A percentile compares a stretch with the other conserved stretches of the same genome.
Evolutionary conservation across 768 basidiomycete species (phyloP).

Genomic region (Mycena belliarum): DNA sequence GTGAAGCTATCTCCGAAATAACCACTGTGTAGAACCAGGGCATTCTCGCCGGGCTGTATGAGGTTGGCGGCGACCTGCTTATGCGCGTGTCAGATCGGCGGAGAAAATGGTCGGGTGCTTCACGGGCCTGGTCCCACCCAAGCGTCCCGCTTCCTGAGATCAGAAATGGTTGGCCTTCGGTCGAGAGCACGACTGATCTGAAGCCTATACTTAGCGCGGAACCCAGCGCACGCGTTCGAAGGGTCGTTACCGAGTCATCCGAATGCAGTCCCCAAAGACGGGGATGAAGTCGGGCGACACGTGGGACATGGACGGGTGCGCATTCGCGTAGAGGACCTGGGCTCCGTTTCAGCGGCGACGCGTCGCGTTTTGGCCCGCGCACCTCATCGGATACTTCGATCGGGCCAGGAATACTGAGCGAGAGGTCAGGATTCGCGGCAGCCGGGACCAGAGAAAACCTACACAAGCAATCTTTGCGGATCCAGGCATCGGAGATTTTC

Average conservation of each 20-base stretch:
- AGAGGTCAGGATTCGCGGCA: conserved; percentile 9
- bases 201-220: neutral
- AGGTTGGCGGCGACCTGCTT: conserved; percentile 84
- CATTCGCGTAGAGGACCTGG: conserved; percentile 90
- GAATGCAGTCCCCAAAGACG: conserved; percentile 86
- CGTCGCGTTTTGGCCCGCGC: conserved; percentile 10
- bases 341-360: conserved; percentile 1
- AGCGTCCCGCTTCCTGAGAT: conserved; percentile 94
- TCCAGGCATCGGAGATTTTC: conserved; percentile 11
- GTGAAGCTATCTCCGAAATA: conserved; percentile 94
- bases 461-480: conserved; percentile 52
- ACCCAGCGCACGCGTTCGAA: neutral
- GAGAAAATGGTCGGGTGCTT: neutral
- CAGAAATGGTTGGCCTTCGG: conserved; percentile 84
- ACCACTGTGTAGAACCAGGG: conserved; percentile 83
- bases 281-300: conserved; percentile 86
- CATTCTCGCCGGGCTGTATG: conserved; percentile 77
- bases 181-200: conserved; percentile 78
- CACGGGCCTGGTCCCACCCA: conserved; percentile 88
- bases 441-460: conserved; percentile 23
- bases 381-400: conserved; percentile 59
- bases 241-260: conserved; percentile 64
- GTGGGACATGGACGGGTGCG: conserved; percentile 88
- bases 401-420: conserved; percentile 60
- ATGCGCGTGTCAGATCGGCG: conserved; percentile 2